A percentile compares a stretch with the other conserved stretches of the same genome.
These are phyloP conservation scores for Amphicarpaea edgeworthii DNA, from an alignment of 306 rosid genomes.

Conservation along the genomic window DNA sequence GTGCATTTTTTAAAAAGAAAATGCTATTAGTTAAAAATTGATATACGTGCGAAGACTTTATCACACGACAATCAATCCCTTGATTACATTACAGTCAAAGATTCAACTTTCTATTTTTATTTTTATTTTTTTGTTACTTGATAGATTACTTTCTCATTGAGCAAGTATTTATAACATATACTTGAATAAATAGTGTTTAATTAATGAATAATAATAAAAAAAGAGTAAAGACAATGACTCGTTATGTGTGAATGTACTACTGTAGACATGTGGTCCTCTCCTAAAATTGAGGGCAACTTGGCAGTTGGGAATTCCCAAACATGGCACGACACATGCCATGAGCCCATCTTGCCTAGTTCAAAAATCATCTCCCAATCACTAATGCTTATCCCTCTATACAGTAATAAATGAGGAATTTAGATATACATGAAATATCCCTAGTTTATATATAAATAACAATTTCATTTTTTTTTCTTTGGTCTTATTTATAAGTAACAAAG, in stretches of 20 bases:
- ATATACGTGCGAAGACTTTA: too few species aligned
- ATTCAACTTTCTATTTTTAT: too few species aligned
- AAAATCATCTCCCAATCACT: neutral
- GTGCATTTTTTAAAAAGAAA: too few species aligned
- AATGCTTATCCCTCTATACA: neutral
- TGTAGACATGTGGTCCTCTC: slow-evolving; percentile 16
- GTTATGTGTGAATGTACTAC: neutral
- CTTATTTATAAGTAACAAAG: too few species aligned
- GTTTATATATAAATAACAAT: too few species aligned
- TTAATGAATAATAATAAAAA: neutral
- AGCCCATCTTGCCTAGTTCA: neutral
- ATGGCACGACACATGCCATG: slow-evolving; percentile 12
- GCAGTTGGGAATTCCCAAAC: slow-evolving; percentile 15
- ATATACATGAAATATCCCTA: too few species aligned
- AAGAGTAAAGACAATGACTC: neutral
- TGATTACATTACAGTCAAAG: too few species aligned
- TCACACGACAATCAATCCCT: too few species aligned
- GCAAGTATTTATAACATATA: neutral
- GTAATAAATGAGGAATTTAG: neutral
- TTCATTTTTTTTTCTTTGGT: too few species aligned
- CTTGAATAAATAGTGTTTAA: neutral
- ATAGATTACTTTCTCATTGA: neutral
- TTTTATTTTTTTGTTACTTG: too few species aligned
- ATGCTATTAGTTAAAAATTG: too few species aligned
- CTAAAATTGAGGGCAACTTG: slow-evolving; percentile 27